A percentile compares a stretch with the other conserved stretches of the same genome.
These are phyloP conservation scores for Sutorius eximius DNA, from an alignment of 1,284 basidiomycete species.

Conservation along the genomic window DNA sequence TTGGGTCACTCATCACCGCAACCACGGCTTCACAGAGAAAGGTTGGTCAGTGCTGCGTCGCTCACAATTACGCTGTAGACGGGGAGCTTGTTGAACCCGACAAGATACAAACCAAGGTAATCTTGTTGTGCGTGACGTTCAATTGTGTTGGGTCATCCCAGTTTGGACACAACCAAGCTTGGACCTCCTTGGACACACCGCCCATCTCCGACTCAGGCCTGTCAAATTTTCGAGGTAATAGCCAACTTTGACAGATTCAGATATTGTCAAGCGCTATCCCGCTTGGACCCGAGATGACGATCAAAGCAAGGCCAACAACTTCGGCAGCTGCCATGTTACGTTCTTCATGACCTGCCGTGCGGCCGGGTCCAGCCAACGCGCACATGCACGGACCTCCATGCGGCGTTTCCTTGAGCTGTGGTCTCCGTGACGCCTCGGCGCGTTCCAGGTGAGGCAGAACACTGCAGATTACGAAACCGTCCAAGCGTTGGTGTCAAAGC, in stretches of 20 bases:
- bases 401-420: not conserved
- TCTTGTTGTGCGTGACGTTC: not conserved
- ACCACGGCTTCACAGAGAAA: not conserved
- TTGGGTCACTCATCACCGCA: not conserved
- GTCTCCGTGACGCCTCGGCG: not conserved
- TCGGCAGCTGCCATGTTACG: constrained; percentile 13
- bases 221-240: not conserved
- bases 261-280: not conserved
- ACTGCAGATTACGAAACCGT: constrained; percentile 4
- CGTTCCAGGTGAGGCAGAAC: constrained; percentile 9
- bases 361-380: not conserved
- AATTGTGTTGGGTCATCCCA: not conserved
- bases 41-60: not conserved
- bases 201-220: not conserved
- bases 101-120: not conserved
- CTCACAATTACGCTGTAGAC: not conserved
- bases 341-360: not conserved
- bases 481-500: constrained; percentile 16
- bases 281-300: constrained; percentile 9
- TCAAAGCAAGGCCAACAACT: constrained; percentile 18
- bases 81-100: not conserved
- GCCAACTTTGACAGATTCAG: not conserved
- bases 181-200: constrained; percentile 1
- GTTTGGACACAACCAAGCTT: not conserved
- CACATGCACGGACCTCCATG: not conserved